Evolutionary conservation across 2,329 filamentous ascomycete species (phyloP).

Genomic region (Diaporthe vexans): DNA sequence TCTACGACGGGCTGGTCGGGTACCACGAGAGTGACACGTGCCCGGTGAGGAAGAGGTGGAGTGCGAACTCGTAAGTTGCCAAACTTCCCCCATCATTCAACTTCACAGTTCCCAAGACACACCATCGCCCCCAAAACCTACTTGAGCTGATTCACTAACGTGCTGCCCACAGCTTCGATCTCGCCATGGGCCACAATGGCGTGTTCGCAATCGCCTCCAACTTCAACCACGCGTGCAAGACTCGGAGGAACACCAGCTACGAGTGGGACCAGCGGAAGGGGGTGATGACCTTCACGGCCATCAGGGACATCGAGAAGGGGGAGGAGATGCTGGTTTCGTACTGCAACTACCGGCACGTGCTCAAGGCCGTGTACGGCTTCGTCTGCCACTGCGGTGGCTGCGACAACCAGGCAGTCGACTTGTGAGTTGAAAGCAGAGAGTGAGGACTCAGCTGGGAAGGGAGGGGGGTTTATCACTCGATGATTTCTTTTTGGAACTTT

Average conservation of each 20-base stretch:
- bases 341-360: slow-evolving; percentile 52
- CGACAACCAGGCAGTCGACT: slow-evolving; percentile 30
- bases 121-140: no score
- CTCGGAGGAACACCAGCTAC: slow-evolving; percentile 60
- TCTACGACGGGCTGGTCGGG: slow-evolving; percentile 56
- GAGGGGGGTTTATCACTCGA: no score
- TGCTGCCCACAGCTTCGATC: slow-evolving; percentile 44
- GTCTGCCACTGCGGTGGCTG: slow-evolving; percentile 66
- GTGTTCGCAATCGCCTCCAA: slow-evolving; percentile 67
- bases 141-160: neutral
- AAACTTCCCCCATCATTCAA: no score
- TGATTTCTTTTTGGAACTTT: neutral
- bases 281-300: slow-evolving; percentile 58
- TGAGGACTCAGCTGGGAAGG: neutral
- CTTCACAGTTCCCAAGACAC: no score
- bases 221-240: slow-evolving; percentile 71
- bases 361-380: slow-evolving; percentile 66
- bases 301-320: slow-evolving; percentile 55
- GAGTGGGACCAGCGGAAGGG: slow-evolving; percentile 52
- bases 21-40: slow-evolving; percentile 48
- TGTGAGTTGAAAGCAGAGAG: neutral
- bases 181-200: slow-evolving; percentile 46
- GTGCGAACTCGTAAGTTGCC: slow-evolving; percentile 61
- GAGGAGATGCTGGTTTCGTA: slow-evolving; percentile 68
- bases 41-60: slow-evolving; percentile 56